phyloP scores from a whole-genome alignment of 768 basidiomycete genomes.

The Boletus huronensis region DNA sequence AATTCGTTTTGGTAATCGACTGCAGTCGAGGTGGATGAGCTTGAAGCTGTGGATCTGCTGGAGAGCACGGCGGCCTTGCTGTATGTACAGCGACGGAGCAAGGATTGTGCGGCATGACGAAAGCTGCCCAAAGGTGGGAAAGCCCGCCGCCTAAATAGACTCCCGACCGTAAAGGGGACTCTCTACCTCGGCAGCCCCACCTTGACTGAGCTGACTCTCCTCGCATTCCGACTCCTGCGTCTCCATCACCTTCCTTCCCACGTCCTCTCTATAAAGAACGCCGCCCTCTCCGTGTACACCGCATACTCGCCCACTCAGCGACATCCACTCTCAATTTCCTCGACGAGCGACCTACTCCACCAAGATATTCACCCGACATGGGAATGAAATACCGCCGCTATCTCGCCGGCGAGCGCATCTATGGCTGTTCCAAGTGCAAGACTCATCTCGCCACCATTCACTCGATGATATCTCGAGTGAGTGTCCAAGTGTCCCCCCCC shows the following conservation, averaged over 20 bases:
- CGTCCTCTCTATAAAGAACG: conserved; percentile 29
- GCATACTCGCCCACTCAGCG: neutral
- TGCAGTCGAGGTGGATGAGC: neutral
- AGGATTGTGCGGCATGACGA: neutral
- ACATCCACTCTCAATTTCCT: neutral
- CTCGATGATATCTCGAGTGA: conserved; percentile 84
- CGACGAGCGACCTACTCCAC: neutral
- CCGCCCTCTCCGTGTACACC: neutral
- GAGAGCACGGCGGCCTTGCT: neutral
- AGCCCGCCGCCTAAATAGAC: conserved; percentile 17
- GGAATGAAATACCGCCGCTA: conserved; percentile 89
- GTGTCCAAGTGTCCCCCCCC: conserved; percentile 23
- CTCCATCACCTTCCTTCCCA: conserved; percentile 24
- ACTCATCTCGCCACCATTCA: conserved; percentile 91
- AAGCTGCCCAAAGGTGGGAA: conserved; percentile 25
- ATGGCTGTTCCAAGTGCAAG: conserved; percentile 82
- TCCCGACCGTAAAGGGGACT: conserved; percentile 24
- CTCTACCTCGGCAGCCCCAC: conserved; percentile 2
- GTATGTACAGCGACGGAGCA: neutral
- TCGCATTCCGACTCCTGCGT: conserved; percentile 9
- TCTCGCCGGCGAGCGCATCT: conserved; percentile 80
- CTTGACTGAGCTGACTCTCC: neutral
- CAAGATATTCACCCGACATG: conserved; percentile 43
- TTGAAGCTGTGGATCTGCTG: neutral
- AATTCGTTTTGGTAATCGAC: neutral